A percentile compares a stretch with the other conserved stretches of the same genome.
These are phyloP conservation scores for Globisporangium mamillatum DNA, from an alignment of 352 stramenopile species.

Conservation along the genomic window DNA sequence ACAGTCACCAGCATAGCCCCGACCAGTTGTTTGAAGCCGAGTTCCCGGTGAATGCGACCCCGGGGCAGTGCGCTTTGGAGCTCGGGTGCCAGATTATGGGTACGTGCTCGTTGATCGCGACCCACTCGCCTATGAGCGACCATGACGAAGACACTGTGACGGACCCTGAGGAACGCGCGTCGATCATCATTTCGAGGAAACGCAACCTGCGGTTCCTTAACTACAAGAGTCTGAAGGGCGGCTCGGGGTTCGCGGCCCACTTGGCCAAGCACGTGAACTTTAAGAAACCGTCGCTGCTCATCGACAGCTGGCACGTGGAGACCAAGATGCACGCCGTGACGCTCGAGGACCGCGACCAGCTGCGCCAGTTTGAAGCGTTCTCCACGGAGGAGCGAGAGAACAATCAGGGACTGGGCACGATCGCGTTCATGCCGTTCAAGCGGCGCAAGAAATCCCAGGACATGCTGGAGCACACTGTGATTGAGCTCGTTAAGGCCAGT, in stretches of 20 bases:
- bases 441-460: constrained; percentile 23
- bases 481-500: constrained; percentile 33
- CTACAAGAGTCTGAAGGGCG: constrained; percentile 60
- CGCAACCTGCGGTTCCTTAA: constrained; percentile 47
- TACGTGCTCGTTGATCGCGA: constrained; percentile 46
- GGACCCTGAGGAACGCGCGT: constrained; percentile 13
- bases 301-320: constrained; percentile 73
- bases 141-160: constrained; percentile 11
- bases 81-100: constrained; percentile 65
- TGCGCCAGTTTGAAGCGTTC: constrained; percentile 52
- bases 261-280: constrained; percentile 65
- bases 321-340: constrained; percentile 56
- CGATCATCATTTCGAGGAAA: constrained; percentile 20
- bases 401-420: constrained; percentile 16
- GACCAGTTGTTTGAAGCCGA: constrained; percentile 62
- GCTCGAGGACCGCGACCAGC: constrained; percentile 30
- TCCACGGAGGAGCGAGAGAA: constrained; percentile 29
- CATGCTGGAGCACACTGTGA: constrained; percentile 21
- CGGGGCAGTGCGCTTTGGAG: constrained; percentile 67
- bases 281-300: constrained; percentile 54
- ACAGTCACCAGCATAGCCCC: constrained; percentile 6
- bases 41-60: constrained; percentile 67
- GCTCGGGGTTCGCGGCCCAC: constrained; percentile 65
- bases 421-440: constrained; percentile 24
- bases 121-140: constrained; percentile 28